Evolutionary conservation across 192 early-diverging fungal species (phyloP), one percentile per base, ranked within the genome.

Genomic region (Coemansia biformis): DNA sequence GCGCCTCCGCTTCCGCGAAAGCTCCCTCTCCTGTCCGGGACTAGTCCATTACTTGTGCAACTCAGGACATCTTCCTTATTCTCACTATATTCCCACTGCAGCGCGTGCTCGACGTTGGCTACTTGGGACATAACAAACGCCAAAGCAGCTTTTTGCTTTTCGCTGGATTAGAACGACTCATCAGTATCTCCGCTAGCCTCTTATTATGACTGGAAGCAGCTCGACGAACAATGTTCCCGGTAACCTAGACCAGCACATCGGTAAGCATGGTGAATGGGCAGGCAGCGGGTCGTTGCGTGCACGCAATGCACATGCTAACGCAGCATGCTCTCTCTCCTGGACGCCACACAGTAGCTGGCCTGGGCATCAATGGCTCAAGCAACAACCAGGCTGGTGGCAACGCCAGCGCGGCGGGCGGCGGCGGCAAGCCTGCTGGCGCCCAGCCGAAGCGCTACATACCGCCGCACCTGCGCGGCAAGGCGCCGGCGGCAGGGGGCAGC

Each of bases 181-280:
- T 26, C 24, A 26, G 24, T 6, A 6, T 6, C 24, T 6, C 6
- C 2, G 24, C 21, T 13, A 47, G 18, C 31, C 28, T 30, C 45
- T 38, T 69, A 69, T 69, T 69, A 69, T 69, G 66, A 53, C 59
- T 62, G 52, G 59, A 41, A 74, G 39, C 63, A 75, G 51, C 76
- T 65, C 75, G 64, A 45, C 66, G 34, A 79, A 70, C 64, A 79
- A 81, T 70, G 79, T 79, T 59, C 46, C 74, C 63, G 80, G 68
- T 54, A 79, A 79, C 79, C 79, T 85, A 76, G 79, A 83, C 75
- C 81, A 83, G 78, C 80, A 75, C 32, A 66, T 85, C 71, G 83
- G 83, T 85, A 81, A 67, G 73, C 33, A 53, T 29, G 24, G 24
- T 6, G 24, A 26, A 6, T 6, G 24, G n/a, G 3, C 24, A 26